These are phyloP conservation scores for Tritrichomonas musculus DNA, from an alignment of 208 protist genomes.

Conservation along the genomic window DNA sequence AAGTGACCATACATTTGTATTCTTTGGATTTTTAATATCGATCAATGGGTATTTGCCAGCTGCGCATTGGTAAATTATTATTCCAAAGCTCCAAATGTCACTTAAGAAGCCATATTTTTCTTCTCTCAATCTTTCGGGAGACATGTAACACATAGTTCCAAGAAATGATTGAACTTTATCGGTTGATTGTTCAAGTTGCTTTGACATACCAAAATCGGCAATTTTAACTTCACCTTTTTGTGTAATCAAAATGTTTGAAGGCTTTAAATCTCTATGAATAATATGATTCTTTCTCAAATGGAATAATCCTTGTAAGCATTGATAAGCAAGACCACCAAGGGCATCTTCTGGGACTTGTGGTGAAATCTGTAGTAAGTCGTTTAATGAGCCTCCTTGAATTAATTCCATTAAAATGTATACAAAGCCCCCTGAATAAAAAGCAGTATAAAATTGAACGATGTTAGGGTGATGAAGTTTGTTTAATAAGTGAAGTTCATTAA, in stretches of 20 bases:
- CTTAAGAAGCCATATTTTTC: not conserved
- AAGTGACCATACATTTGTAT: not conserved
- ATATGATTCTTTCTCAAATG: not conserved
- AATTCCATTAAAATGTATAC: not conserved
- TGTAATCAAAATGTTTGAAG: slow-evolving; percentile 17
- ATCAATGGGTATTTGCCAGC: not conserved
- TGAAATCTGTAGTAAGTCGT: not conserved
- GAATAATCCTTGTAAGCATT: not conserved
- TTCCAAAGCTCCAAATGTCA: slow-evolving; percentile 25
- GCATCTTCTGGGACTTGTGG: not conserved
- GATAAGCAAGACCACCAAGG: not conserved
- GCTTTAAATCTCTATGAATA: slow-evolving; percentile 30
- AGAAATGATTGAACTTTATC: not conserved
- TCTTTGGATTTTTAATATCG: not conserved
- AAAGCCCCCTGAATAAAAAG: not conserved
- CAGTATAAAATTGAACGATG: not conserved
- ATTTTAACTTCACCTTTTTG: slow-evolving; percentile 21
- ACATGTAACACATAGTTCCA: slow-evolving; percentile 10
- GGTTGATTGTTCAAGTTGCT: not conserved
- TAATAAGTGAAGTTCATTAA: not conserved
- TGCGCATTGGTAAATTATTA: slow-evolving; percentile 16
- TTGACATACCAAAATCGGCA: slow-evolving; percentile 10
- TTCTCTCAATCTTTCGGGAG: not conserved
- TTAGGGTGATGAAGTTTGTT: not conserved
- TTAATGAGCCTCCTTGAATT: not conserved